phyloP scores from a whole-genome alignment of 2,329 filamentous ascomycete genomes.

The Trichophyton benhamiae region DNA sequence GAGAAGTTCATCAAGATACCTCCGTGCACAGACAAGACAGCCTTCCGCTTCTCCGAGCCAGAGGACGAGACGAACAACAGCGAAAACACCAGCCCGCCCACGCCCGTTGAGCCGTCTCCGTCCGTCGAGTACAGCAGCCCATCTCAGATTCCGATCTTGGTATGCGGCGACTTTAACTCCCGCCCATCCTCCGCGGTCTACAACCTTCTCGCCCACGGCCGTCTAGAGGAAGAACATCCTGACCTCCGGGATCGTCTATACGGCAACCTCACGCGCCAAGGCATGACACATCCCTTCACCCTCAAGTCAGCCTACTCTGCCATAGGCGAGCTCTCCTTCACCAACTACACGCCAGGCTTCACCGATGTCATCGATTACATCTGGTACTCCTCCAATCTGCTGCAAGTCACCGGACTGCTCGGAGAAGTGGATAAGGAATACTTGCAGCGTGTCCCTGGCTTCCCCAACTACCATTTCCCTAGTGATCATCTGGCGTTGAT shows the following conservation, averaged over 20 bases:
- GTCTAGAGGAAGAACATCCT: conserved; percentile 61
- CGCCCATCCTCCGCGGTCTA: conserved; percentile 78
- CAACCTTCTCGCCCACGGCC: conserved; percentile 72
- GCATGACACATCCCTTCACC: conserved; percentile 89
- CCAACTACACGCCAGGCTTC: conserved; percentile 94
- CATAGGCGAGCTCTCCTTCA: conserved; percentile 79
- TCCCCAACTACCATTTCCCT: conserved; percentile 89
- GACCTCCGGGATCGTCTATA: conserved; percentile 76
- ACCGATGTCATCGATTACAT: conserved; percentile 90
- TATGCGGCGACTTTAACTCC: conserved; percentile 96
- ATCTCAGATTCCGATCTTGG: conserved; percentile 75
- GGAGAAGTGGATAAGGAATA: conserved; percentile 79
- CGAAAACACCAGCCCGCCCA: conserved; percentile 33
- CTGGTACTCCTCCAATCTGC: conserved; percentile 86
- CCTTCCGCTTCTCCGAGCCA: conserved; percentile 40
- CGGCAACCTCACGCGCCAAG: conserved; percentile 81
- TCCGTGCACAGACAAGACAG: conserved; percentile 64
- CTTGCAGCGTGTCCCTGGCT: conserved; percentile 74
- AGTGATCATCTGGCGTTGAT: conserved; percentile 84
- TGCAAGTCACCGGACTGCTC: conserved; percentile 72
- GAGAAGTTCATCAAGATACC: conserved; percentile 74
- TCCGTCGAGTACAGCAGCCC: conserved; percentile 78
- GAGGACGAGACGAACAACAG: conserved; percentile 26
- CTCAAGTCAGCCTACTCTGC: conserved; percentile 80
- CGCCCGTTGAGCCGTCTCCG: conserved; percentile 52